Evolutionary conservation across 768 basidiomycete species (phyloP).

Genomic region (Ramaria sp.): DNA sequence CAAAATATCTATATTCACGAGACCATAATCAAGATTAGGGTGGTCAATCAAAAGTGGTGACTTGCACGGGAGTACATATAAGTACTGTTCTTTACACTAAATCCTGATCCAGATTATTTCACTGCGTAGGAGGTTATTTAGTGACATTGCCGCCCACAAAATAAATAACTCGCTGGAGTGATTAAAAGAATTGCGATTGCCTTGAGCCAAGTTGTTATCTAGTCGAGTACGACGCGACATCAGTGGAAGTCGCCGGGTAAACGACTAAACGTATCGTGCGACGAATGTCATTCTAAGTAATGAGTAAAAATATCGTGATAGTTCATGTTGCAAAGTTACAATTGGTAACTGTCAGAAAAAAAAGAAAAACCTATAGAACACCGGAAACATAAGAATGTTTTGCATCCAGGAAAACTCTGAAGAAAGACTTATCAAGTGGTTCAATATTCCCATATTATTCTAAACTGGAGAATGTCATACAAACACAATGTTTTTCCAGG

Average conservation of each 20-base stretch:
- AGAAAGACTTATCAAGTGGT: too few relatives aligned
- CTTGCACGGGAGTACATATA: constrained; percentile 35
- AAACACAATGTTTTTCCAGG: too few relatives aligned
- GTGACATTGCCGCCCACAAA: not conserved
- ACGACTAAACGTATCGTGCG: constrained; percentile 34
- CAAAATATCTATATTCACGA: constrained; percentile 35
- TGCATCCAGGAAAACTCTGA: too few relatives aligned
- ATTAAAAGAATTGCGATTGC: constrained; percentile 33
- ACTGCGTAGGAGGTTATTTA: constrained; percentile 19
- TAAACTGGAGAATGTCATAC: too few relatives aligned
- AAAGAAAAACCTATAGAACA: too few relatives aligned
- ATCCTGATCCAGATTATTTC: constrained; percentile 29
- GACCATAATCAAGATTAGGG: not conserved
- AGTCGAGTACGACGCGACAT: not conserved
- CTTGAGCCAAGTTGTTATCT: constrained; percentile 35
- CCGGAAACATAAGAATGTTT: too few relatives aligned
- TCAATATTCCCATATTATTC: too few relatives aligned
- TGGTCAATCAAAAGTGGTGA: not conserved
- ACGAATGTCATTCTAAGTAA: constrained; percentile 34
- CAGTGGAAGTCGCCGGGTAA: too few relatives aligned
- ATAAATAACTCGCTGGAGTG: constrained; percentile 30
- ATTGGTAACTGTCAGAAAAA: too few relatives aligned
- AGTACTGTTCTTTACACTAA: constrained; percentile 33
- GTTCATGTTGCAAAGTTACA: too few relatives aligned
- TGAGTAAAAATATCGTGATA: constrained; percentile 20